A percentile compares a stretch with the other conserved stretches of the same genome.
These are phyloP conservation scores for Stramenopiles sp. DNA, from an alignment of 352 stramenopile genomes.

Conservation along the genomic window DNA sequence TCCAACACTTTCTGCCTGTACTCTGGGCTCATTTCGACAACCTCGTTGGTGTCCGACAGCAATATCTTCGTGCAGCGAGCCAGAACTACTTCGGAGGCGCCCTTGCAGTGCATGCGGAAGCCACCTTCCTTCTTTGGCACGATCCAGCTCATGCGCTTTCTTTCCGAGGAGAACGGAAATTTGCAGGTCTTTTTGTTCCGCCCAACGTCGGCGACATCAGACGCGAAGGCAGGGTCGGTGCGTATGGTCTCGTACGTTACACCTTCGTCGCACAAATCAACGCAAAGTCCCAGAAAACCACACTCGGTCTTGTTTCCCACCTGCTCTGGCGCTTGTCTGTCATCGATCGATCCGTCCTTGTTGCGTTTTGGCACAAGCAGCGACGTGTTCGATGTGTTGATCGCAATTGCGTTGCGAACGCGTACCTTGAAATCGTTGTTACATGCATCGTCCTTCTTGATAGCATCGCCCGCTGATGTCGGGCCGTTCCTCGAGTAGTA, in stretches of 20 bases:
- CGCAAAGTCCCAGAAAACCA: slow-evolving; percentile 42
- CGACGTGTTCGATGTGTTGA: no score
- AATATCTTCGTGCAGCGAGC: slow-evolving; percentile 80
- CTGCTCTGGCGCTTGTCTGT: no score
- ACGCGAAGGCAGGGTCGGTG: slow-evolving; percentile 20
- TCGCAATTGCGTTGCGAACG: no score
- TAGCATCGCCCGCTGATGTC: no score
- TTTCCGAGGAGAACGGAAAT: slow-evolving; percentile 63
- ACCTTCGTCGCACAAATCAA: slow-evolving; percentile 37
- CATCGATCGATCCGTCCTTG: no score
- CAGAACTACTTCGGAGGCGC: slow-evolving; percentile 85
- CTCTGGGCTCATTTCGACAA: slow-evolving; percentile 57
- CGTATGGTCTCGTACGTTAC: slow-evolving; percentile 37
- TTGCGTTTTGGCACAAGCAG: no score
- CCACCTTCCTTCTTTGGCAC: slow-evolving; percentile 28
- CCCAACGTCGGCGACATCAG: not conserved
- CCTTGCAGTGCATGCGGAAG: slow-evolving; percentile 81
- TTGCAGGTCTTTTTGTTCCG: slow-evolving; percentile 36
- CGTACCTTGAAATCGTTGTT: no score
- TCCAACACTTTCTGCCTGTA: slow-evolving; percentile 57
- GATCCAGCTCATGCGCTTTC: slow-evolving; percentile 79
- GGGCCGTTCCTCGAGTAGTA: no score
- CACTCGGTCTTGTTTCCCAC: slow-evolving; percentile 57
- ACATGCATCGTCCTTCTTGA: no score
- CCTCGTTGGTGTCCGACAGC: slow-evolving; percentile 65